phyloP scores from a whole-genome alignment of 257 asterid species.

The Paulownia fortunei region DNA sequence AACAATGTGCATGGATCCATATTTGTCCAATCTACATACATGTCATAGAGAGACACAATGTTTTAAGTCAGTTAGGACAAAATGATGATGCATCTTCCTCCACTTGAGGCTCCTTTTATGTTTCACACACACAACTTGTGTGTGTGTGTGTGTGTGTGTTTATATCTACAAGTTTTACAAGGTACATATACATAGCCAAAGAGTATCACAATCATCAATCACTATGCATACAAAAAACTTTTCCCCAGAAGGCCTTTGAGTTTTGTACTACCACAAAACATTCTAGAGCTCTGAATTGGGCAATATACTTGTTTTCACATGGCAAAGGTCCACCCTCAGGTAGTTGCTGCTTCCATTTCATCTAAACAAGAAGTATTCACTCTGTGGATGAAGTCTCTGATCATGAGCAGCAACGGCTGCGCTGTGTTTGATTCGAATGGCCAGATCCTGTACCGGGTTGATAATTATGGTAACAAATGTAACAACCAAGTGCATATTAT shows the following conservation, averaged over 20 bases:
- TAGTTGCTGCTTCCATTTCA: conserved; percentile 29
- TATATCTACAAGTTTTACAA: background rate
- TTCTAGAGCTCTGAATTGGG: background rate
- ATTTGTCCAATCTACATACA: conserved; percentile 24
- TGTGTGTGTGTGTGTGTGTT: conserved; percentile 3
- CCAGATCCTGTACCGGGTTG: conserved; percentile 42
- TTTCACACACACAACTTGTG: background rate
- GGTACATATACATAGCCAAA: conserved; percentile 19
- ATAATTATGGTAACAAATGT: conserved; percentile 39
- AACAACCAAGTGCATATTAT: conserved; percentile 36
- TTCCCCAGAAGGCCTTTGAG: background rate
- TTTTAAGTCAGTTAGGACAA: conserved; percentile 28
- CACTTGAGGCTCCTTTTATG: conserved; percentile 22
- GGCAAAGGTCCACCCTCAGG: conserved; percentile 53
- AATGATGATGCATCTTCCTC: conserved; percentile 28
- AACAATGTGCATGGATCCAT: background rate
- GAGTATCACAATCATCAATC: background rate
- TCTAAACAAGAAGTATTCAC: conserved; percentile 50
- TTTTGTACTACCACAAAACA: background rate
- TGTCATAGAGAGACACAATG: conserved; percentile 24
- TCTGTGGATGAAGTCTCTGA: conserved; percentile 54
- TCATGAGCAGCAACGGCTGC: conserved; percentile 48
- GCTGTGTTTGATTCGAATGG: conserved; percentile 46
- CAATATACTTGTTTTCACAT: background rate
- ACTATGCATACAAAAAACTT: conserved; percentile 10